Conservation (phyloP, 1,139 yeast genomes). For the Yamadazyma mexicana region DNA sequence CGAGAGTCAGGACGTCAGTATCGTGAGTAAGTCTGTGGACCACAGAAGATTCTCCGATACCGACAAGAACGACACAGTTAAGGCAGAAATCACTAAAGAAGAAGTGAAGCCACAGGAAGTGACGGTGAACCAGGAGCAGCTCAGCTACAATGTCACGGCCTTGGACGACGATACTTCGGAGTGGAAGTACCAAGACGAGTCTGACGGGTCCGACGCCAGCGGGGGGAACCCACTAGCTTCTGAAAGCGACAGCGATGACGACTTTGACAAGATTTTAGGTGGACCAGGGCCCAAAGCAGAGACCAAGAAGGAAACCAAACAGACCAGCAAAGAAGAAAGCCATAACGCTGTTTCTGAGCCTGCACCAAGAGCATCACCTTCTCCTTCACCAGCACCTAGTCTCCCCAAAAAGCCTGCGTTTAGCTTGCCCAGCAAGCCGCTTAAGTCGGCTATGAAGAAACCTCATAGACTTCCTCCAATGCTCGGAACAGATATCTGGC, state of each 20-base stretch:
- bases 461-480: slow-evolving; percentile 16
- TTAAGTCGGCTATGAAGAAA: slow-evolving; percentile 9
- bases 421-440: slow-evolving; percentile 4
- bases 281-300: slow-evolving; percentile 7
- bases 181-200: slow-evolving; percentile 10
- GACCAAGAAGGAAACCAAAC: neutral
- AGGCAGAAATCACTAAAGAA: neutral
- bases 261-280: slow-evolving; percentile 17
- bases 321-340: slow-evolving; percentile 5
- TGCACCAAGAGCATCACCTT: neutral
- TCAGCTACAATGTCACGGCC: slow-evolving; percentile 9
- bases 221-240: neutral
- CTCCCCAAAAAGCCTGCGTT: slow-evolving; percentile 4
- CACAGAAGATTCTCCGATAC: slow-evolving; percentile 34
- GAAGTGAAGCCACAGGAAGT: neutral
- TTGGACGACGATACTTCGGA: slow-evolving; percentile 21
- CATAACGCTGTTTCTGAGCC: neutral
- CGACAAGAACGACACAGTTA: slow-evolving; percentile 5
- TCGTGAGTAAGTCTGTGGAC: slow-evolving; percentile 43
- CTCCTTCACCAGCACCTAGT: neutral
- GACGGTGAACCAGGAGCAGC: neutral
- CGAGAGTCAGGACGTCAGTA: slow-evolving; percentile 30
- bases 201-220: slow-evolving; percentile 21
- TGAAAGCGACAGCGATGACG: slow-evolving; percentile 20
- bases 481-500: slow-evolving; percentile 41